Evolutionary conservation across 2,329 filamentous ascomycete genomes (phyloP).

Genomic region (Ascochyta clinopodiicola): DNA sequence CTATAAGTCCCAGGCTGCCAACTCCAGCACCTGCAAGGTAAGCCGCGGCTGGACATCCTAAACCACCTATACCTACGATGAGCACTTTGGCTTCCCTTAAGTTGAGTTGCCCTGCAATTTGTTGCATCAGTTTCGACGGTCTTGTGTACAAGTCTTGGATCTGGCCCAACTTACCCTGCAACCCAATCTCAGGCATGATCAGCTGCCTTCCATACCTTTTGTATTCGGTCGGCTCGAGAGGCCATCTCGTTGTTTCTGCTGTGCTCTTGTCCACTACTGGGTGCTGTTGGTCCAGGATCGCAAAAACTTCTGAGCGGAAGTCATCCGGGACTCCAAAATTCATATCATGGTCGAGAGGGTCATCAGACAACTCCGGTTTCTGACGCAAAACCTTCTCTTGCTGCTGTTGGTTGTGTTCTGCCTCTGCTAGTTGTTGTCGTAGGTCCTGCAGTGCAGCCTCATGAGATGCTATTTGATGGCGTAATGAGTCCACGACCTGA

Average conservation of each 20-base stretch:
- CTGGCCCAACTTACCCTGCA: slow-evolving; percentile 63
- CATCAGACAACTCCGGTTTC: slow-evolving; percentile 23
- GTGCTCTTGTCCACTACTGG: not conserved
- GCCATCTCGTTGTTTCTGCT: slow-evolving; percentile 60
- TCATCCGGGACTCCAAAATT: slow-evolving; percentile 52
- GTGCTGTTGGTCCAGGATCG: slow-evolving; percentile 37
- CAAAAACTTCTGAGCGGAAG: slow-evolving; percentile 52
- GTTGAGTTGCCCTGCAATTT: slow-evolving; percentile 71
- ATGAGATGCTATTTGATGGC: slow-evolving; percentile 51
- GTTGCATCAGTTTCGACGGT: not conserved
- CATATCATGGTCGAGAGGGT: slow-evolving; percentile 45
- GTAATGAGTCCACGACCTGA: slow-evolving; percentile 46
- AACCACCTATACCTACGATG: slow-evolving; percentile 83
- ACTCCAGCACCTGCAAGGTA: slow-evolving; percentile 92
- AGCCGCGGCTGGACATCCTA: slow-evolving; percentile 90
- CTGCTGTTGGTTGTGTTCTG: slow-evolving; percentile 46
- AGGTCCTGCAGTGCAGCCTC: slow-evolving; percentile 51
- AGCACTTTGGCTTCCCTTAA: slow-evolving; percentile 75
- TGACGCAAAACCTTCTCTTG: slow-evolving; percentile 29
- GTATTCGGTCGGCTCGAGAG: slow-evolving; percentile 75
- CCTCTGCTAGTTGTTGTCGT: slow-evolving; percentile 51
- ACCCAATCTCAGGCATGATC: slow-evolving; percentile 81
- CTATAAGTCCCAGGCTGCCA: slow-evolving; percentile 81
- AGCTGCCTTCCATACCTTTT: slow-evolving; percentile 88
- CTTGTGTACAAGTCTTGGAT: too few relatives aligned